phyloP scores from a whole-genome alignment of 2,329 filamentous ascomycete species.

The Triangularia setosa region DNA sequence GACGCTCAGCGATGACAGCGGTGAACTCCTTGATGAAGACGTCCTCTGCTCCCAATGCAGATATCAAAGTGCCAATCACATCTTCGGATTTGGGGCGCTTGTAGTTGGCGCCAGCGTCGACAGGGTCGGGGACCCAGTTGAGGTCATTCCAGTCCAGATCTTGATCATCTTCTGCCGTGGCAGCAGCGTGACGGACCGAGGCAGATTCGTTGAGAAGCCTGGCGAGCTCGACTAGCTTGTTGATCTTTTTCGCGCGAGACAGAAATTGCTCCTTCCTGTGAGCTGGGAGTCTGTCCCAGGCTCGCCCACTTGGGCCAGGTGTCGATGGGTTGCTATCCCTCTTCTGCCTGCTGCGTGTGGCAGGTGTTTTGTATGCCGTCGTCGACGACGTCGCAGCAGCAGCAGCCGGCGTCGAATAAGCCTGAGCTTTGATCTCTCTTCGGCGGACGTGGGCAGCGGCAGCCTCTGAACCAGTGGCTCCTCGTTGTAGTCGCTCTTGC shows the following conservation, averaged over 20 bases:
- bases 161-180: conserved; percentile 49
- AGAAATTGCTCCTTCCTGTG: background rate
- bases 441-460: background rate
- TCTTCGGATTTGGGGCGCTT: conserved; percentile 85
- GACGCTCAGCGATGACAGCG: conserved; percentile 77
- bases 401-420: background rate
- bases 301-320: background rate
- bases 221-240: conserved; percentile 63
- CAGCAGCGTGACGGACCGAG: conserved; percentile 47
- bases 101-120: conserved; percentile 90
- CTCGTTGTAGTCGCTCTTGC: conserved; percentile 16
- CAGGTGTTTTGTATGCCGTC: background rate
- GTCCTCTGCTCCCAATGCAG: conserved; percentile 82
- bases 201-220: conserved; percentile 60
- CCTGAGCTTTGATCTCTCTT: background rate
- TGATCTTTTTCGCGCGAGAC: conserved; percentile 20
- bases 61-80: conserved; percentile 83
- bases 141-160: conserved; percentile 89
- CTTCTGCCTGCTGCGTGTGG: background rate
- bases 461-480: background rate
- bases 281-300: background rate
- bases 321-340: background rate
- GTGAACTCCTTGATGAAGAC: conserved; percentile 94
- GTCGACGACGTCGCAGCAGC: background rate
- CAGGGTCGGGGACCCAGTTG: conserved; percentile 87